Evolutionary conservation across 2,329 filamentous ascomycete genomes (phyloP).

Genomic region (Fusarium lateritium): DNA sequence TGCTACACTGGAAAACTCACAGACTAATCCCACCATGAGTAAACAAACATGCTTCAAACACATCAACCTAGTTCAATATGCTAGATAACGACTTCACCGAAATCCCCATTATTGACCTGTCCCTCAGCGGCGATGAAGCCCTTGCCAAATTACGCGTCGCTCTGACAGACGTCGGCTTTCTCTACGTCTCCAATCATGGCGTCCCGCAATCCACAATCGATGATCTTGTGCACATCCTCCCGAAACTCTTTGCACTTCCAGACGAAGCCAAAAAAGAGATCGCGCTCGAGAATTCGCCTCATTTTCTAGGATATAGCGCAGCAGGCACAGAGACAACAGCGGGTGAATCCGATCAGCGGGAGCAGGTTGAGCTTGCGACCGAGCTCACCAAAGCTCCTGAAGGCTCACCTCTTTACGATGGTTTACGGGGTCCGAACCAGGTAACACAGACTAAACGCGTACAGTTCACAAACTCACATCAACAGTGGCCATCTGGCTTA

Average conservation of each 20-base stretch:
- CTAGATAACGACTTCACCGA: constrained; percentile 50
- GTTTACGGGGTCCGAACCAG: constrained; percentile 65
- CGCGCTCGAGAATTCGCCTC: constrained; percentile 67
- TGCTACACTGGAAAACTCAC: neutral
- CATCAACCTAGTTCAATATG: constrained; percentile 6
- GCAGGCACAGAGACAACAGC: constrained; percentile 70
- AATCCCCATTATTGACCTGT: constrained; percentile 67
- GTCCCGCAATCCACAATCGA: constrained; percentile 56
- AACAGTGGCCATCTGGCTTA: constrained; percentile 60
- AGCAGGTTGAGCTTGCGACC: constrained; percentile 74
- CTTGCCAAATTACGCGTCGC: constrained; percentile 62
- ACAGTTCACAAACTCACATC: neutral
- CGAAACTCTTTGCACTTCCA: constrained; percentile 60
- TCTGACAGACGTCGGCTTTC: constrained; percentile 66
- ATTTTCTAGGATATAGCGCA: constrained; percentile 72
- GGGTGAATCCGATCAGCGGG: constrained; percentile 65
- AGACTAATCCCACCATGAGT: neutral
- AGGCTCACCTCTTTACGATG: constrained; percentile 57
- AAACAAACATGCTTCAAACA: neutral
- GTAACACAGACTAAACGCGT: constrained; percentile 48
- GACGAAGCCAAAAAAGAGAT: constrained; percentile 56
- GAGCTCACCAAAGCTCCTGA: constrained; percentile 61
- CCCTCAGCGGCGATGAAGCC: constrained; percentile 57
- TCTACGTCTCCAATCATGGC: constrained; percentile 67
- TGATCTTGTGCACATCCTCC: constrained; percentile 58